These are phyloP conservation scores for Penicillium taxi DNA, from an alignment of 495 filamentous ascomycete species.

Conservation along the genomic window DNA sequence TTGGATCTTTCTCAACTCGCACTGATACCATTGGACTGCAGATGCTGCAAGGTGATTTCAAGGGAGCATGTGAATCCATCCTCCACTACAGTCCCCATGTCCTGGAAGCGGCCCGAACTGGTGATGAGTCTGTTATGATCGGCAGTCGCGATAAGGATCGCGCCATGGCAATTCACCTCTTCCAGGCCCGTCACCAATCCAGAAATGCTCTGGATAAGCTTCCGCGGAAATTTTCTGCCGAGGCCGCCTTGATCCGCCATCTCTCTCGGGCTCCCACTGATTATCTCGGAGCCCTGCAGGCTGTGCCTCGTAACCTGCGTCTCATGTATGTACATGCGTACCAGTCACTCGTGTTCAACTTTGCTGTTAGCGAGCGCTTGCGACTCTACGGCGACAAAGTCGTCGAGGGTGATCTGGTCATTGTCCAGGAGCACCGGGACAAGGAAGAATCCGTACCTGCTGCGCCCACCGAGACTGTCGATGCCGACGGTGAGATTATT, in stretches of 20 bases:
- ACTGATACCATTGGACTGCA: slow-evolving; percentile 77
- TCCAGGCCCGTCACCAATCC: slow-evolving; percentile 49
- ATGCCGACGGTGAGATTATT: slow-evolving; percentile 63
- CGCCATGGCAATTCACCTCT: slow-evolving; percentile 65
- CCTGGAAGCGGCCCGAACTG: slow-evolving; percentile 39
- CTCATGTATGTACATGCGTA: slow-evolving; percentile 97
- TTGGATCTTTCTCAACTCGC: slow-evolving; percentile 73
- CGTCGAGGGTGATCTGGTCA: slow-evolving; percentile 78
- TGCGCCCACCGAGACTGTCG: slow-evolving; percentile 31
- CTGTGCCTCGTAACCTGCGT: slow-evolving; percentile 67
- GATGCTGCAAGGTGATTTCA: slow-evolving; percentile 71
- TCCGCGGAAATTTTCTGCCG: slow-evolving; percentile 77
- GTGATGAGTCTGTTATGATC: slow-evolving; percentile 26
- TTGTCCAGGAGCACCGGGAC: slow-evolving; percentile 51
- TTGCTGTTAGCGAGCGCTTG: slow-evolving; percentile 70
- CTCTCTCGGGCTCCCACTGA: slow-evolving; percentile 51
- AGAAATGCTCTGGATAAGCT: slow-evolving; percentile 54
- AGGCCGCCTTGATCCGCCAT: slow-evolving; percentile 66
- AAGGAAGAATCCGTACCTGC: slow-evolving; percentile 23
- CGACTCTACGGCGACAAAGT: slow-evolving; percentile 59
- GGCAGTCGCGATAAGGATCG: slow-evolving; percentile 61
- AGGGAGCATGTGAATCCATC: slow-evolving; percentile 67
- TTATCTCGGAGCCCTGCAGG: slow-evolving; percentile 68
- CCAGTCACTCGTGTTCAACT: slow-evolving; percentile 91
- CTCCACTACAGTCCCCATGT: slow-evolving; percentile 53